These are phyloP conservation scores for Aegilops umbellulata DNA, from an alignment of 176 grass and related monocot genomes.

Conservation along the genomic window DNA sequence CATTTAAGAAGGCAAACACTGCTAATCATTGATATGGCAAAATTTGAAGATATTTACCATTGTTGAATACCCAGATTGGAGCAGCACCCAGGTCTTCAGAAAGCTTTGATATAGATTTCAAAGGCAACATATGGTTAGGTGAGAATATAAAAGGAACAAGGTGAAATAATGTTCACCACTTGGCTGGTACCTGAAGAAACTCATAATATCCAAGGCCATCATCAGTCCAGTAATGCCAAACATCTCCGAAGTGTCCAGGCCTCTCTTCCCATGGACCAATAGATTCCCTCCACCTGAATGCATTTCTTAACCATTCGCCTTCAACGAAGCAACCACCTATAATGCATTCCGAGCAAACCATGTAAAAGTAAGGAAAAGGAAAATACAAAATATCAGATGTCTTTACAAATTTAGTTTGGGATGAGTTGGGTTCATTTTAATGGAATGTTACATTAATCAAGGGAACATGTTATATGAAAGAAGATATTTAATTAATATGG, in stretches of 20 bases:
- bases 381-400: slow-evolving; percentile 6
- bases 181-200: slow-evolving; percentile 72
- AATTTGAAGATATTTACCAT: slow-evolving; percentile 46
- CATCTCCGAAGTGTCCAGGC: slow-evolving; percentile 84
- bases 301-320: slow-evolving; percentile 80
- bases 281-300: slow-evolving; percentile 73
- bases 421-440: neutral
- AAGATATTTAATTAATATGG: neutral
- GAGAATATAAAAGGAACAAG: neutral
- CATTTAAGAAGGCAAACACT: neutral
- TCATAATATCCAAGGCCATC: slow-evolving; percentile 89
- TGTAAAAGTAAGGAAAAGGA: neutral
- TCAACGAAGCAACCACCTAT: slow-evolving; percentile 86
- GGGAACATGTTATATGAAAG: neutral
- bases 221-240: slow-evolving; percentile 91
- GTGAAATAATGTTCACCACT: neutral
- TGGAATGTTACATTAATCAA: neutral
- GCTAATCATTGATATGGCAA: slow-evolving; percentile 1
- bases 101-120: slow-evolving; percentile 44
- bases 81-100: slow-evolving; percentile 66
- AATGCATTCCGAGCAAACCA: slow-evolving; percentile 1
- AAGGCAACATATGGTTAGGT: neutral
- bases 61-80: slow-evolving; percentile 83
- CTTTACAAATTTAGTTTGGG: slow-evolving; percentile 4
- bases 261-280: slow-evolving; percentile 92